Percentiles rank a stretch among this genome's conserved stretches.
These are phyloP conservation scores for Neonothopanus nambi DNA, from an alignment of 1,284 basidiomycete genomes.

Conservation along the genomic window DNA sequence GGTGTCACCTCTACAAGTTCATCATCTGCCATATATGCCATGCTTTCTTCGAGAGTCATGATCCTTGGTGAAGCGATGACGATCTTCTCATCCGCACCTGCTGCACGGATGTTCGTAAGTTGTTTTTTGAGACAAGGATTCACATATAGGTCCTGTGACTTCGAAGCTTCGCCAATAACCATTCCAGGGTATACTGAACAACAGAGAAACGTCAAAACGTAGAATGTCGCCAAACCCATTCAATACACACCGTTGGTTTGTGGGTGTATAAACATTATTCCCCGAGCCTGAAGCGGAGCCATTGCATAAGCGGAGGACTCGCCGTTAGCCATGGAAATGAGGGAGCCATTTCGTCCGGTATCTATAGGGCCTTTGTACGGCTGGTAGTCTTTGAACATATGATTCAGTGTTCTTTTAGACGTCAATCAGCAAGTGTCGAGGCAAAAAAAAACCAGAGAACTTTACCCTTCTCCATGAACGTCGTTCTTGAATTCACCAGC, in stretches of 20 bases:
- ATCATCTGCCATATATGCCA: constrained; percentile 48
- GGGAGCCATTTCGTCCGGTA: constrained; percentile 43
- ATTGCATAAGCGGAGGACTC: constrained; percentile 46
- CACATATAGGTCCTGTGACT: constrained; percentile 41
- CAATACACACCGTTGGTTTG: constrained; percentile 36
- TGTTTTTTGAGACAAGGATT: constrained; percentile 48
- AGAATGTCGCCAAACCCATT: not conserved
- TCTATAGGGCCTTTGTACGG: constrained; percentile 41
- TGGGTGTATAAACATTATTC: constrained; percentile 43
- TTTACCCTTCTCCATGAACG: constrained; percentile 47
- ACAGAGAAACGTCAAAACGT: not conserved
- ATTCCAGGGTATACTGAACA: constrained; percentile 47
- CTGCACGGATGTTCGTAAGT: constrained; percentile 47
- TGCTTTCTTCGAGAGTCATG: constrained; percentile 44
- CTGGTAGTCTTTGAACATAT: constrained; percentile 49
- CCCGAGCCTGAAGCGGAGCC: constrained; percentile 46
- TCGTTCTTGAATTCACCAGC: constrained; percentile 51
- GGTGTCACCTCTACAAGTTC: constrained; percentile 48
- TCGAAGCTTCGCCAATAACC: constrained; percentile 49
- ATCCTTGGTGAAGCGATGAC: constrained; percentile 40
- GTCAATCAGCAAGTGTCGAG: not conserved
- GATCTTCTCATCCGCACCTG: constrained; percentile 47
- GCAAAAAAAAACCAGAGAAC: not conserved
- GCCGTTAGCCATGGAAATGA: constrained; percentile 45
- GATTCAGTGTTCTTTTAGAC: constrained; percentile 40